A percentile compares a stretch with the other conserved stretches of the same genome.
phyloP scores from a whole-genome alignment of 768 basidiomycete species.

The Chalciporus piperatus region DNA sequence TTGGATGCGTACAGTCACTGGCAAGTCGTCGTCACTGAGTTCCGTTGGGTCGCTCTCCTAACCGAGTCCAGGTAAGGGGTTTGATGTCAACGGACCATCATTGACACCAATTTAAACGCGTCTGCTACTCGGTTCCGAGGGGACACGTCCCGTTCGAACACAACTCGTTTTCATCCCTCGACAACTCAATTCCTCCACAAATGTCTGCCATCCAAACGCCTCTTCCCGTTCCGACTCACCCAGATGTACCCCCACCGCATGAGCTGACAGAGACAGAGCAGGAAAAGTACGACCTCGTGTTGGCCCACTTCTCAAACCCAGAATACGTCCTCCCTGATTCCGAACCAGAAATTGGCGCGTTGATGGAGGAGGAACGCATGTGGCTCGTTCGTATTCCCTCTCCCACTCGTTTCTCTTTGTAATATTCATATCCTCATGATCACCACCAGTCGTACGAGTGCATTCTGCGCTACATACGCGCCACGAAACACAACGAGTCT shows the following conservation, averaged over 20 bases:
- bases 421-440: neutral
- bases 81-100: too few species aligned
- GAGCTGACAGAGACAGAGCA: conserved; percentile 44
- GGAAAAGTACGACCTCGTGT: conserved; percentile 50
- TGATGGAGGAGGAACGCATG: conserved; percentile 69
- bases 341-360: conserved; percentile 38
- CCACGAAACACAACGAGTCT: conserved; percentile 68
- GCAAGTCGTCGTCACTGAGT: neutral
- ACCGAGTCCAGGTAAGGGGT: too few species aligned
- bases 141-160: too few species aligned
- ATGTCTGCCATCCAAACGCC: conserved; percentile 20
- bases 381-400: conserved; percentile 55
- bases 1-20: neutral
- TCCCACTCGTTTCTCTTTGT: neutral
- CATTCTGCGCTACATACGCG: conserved; percentile 73
- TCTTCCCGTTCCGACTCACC: conserved; percentile 24
- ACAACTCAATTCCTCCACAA: neutral
- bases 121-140: neutral
- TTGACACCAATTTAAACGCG: too few species aligned
- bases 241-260: conserved; percentile 32
- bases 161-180: too few species aligned
- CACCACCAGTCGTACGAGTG: conserved; percentile 58
- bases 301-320: conserved; percentile 55
- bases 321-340: conserved; percentile 53
- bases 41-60: too few species aligned